Percentiles rank a stretch among this genome's conserved stretches.
Evolutionary conservation across 345 rosid genomes (phyloP).

Genomic region (Excoecaria agallocha): DNA sequence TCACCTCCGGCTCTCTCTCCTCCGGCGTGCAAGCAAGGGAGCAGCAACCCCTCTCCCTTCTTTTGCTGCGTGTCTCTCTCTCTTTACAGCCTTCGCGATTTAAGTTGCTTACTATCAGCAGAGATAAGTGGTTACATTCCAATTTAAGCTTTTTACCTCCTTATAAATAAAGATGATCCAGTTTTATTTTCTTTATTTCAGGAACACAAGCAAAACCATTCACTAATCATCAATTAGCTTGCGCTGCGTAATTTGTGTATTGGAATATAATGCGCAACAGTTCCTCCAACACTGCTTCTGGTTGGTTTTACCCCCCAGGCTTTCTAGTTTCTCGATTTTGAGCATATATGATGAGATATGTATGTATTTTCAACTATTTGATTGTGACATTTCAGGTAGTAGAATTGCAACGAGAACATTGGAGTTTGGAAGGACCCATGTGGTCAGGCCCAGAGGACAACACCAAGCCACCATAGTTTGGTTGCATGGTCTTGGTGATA

Average conservation of each 20-base stretch:
- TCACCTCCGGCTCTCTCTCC: too few species aligned
- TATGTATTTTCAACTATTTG: constrained; percentile 10
- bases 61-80: too few species aligned
- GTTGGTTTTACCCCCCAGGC: constrained; percentile 29
- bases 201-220: constrained; percentile 25
- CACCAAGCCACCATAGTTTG: constrained; percentile 76
- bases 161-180: constrained; percentile 34
- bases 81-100: too few species aligned
- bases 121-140: constrained; percentile 36
- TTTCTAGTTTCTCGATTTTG: background rate
- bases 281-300: constrained; percentile 41
- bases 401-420: constrained; percentile 40
- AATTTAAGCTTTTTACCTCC: constrained; percentile 29
- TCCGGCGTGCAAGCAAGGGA: too few species aligned
- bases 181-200: constrained; percentile 31
- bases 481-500: constrained; percentile 74
- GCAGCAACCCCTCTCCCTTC: too few species aligned
- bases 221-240: constrained; percentile 19
- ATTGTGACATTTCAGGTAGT: constrained; percentile 43
- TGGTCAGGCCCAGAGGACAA: constrained; percentile 65
- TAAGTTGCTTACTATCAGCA: too few species aligned
- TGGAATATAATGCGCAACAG: constrained; percentile 40
- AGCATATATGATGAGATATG: background rate
- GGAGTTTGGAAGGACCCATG: constrained; percentile 69
- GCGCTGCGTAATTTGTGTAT: constrained; percentile 8